phyloP scores from a whole-genome alignment of 83 land plant genomes.

The Larix sibirica region DNA sequence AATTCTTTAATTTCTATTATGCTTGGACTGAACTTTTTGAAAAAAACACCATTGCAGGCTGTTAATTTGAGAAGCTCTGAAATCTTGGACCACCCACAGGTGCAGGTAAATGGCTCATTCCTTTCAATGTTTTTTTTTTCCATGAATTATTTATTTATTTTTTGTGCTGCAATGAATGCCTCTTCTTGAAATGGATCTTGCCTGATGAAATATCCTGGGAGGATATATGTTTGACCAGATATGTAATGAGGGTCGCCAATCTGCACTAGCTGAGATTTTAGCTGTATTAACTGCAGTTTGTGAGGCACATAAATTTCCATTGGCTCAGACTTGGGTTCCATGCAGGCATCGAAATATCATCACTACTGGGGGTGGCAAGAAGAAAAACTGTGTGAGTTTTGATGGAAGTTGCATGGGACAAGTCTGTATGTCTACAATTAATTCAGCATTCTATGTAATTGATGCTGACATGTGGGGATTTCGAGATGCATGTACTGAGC shows the following conservation, averaged over 20 bases:
- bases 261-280: constrained; percentile 69
- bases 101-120: constrained; percentile 33
- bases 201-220: constrained; percentile 2
- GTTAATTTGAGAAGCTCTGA: constrained; percentile 60
- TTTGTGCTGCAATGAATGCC: not conserved
- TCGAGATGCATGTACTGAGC: constrained; percentile 78
- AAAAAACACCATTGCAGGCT: constrained; percentile 37
- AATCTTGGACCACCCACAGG: constrained; percentile 33
- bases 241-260: constrained; percentile 66
- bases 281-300: constrained; percentile 61
- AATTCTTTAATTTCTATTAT: not conserved
- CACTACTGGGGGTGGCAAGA: constrained; percentile 45
- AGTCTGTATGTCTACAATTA: constrained; percentile 70
- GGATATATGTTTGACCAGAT: constrained; percentile 37
- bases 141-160: not conserved
- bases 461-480: constrained; percentile 77
- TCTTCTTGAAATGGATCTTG: not conserved
- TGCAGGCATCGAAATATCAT: constrained; percentile 51
- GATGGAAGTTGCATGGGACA: constrained; percentile 62
- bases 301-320: constrained; percentile 63
- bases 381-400: constrained; percentile 42
- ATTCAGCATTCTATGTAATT: constrained; percentile 54
- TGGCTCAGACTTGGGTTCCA: constrained; percentile 91
- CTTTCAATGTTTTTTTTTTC: not conserved
- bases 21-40: not conserved